Evolutionary conservation across 192 early-diverging fungal genomes (phyloP), one percentile per base, ranked within the genome.

Genomic region (Coemansia sp.): DNA sequence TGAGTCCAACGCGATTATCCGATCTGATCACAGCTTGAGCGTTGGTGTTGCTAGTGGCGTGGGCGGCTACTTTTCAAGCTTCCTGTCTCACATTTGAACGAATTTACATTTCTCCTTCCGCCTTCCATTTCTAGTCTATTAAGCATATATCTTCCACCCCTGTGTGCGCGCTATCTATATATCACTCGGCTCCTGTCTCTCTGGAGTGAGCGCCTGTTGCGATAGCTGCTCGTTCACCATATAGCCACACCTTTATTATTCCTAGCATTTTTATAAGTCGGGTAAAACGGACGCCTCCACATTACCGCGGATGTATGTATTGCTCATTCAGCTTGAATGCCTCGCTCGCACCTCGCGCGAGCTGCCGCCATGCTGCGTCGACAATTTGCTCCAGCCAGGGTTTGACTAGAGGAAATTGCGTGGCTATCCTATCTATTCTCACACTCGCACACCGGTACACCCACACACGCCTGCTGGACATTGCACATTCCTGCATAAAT

Each of bases 241-340:
- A 49, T 25, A 49, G 12, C 9, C 22, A 2, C 45, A 47, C 24
- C 24, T 47, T 43, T n/a, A 19, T 24, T 47, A 47, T 51, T 51
- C 10, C 10, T 51, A 51, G 25, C 49, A 31, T 53, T 49, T 49
- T 27, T 12, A 46, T 25, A 53, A 31, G 49, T 4, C 49, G 49
- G 49, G 29, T 25, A 15, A 31, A 53, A 25, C 25, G 42, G 49
- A 53, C 49, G 49, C 49, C 15, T 53, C 15, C 49, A 53, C 49
- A 53, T 53, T 53, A 53, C 29, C 51, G 51, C 51, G 51, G 51
- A 53, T 53, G 51, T 53, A 53, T 53, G 51, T 53, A 53, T 53
- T 29, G 15, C 29, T 53, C 51, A 31, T 53, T 53, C 51, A 17
- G 51, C 17, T 31, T 27, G 27, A 31, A 2, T 8, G 5, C 27